Evolutionary conservation across 1,284 basidiomycete genomes (phyloP).

Genomic region (Meripilus lineatus): DNA sequence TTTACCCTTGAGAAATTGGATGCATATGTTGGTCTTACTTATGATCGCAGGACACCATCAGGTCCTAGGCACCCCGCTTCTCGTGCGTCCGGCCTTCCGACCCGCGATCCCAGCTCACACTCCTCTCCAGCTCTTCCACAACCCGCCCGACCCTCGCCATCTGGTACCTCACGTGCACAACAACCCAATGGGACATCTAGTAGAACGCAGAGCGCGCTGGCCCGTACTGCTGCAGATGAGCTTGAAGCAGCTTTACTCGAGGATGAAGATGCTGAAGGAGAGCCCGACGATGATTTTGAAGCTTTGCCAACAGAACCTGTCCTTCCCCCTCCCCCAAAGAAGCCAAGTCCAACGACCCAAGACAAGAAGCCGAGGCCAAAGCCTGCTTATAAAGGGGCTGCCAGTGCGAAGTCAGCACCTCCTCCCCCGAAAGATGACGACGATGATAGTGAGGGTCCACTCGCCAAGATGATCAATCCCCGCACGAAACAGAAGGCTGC

Average conservation of each 20-base stretch:
- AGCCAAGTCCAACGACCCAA: background rate
- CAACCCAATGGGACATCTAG: no score
- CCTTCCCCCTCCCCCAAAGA: background rate
- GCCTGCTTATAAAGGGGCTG: slow-evolving; percentile 1
- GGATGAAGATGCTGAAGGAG: slow-evolving; percentile 39
- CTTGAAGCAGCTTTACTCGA: slow-evolving; percentile 26
- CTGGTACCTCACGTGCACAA: no score
- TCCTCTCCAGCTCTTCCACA: slow-evolving; percentile 14
- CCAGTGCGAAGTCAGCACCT: no score
- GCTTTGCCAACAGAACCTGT: background rate
- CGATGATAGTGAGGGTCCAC: background rate
- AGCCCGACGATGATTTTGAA: slow-evolving; percentile 36
- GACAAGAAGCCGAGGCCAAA: background rate
- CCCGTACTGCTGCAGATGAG: slow-evolving; percentile 19
- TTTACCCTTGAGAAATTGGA: slow-evolving; percentile 75
- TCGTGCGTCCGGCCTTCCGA: slow-evolving; percentile 32
- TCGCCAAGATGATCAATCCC: background rate
- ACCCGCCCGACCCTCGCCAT: slow-evolving; percentile 13
- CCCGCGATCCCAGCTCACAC: slow-evolving; percentile 1
- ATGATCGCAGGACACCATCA: slow-evolving; percentile 40
- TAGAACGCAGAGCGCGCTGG: background rate
- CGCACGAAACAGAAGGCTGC: background rate
- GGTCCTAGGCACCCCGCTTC: slow-evolving; percentile 36
- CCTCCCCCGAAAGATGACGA: background rate
- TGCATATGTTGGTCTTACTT: slow-evolving; percentile 49